Percentiles rank a stretch among this genome's conserved stretches.
Evolutionary conservation across 202 grass and related monocot species (phyloP).

Genomic region (Digitaria exilis): DNA sequence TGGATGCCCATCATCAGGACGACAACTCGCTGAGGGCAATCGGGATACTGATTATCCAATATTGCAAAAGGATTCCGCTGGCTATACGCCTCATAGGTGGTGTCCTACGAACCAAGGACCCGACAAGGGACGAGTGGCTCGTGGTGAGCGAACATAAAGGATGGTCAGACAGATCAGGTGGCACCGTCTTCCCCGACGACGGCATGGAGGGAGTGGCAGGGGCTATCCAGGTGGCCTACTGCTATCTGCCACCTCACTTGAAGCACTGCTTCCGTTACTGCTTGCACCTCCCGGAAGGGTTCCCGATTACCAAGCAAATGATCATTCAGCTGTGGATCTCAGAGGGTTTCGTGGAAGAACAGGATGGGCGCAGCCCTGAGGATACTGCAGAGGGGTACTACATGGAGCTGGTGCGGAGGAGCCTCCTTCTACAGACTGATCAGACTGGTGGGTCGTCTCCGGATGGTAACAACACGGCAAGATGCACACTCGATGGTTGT

Average conservation of each 20-base stretch:
- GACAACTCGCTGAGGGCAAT: not conserved
- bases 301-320: not conserved
- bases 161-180: too few relatives aligned
- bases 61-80: slow-evolving; percentile 21
- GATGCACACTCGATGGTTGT: slow-evolving; percentile 36
- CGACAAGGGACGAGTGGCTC: slow-evolving; percentile 1
- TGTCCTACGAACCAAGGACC: slow-evolving; percentile 25
- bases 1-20: not conserved
- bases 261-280: slow-evolving; percentile 44
- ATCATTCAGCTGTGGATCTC: slow-evolving; percentile 49
- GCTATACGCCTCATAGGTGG: slow-evolving; percentile 30
- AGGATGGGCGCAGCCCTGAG: slow-evolving; percentile 22
- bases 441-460: too few relatives aligned
- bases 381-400: slow-evolving; percentile 36
- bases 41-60: not conserved
- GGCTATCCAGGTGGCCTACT: slow-evolving; percentile 37
- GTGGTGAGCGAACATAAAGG: not conserved
- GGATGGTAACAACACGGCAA: too few relatives aligned
- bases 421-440: too few relatives aligned
- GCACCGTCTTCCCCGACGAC: slow-evolving; percentile 10
- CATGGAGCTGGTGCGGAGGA: slow-evolving; percentile 34
- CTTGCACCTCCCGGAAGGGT: slow-evolving; percentile 34
- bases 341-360: slow-evolving; percentile 30
- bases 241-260: slow-evolving; percentile 30
- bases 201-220: slow-evolving; percentile 13